A percentile compares a stretch with the other conserved stretches of the same genome.
These are phyloP conservation scores for Globisporangium radiosum DNA, from an alignment of 352 stramenopile species.

Conservation along the genomic window DNA sequence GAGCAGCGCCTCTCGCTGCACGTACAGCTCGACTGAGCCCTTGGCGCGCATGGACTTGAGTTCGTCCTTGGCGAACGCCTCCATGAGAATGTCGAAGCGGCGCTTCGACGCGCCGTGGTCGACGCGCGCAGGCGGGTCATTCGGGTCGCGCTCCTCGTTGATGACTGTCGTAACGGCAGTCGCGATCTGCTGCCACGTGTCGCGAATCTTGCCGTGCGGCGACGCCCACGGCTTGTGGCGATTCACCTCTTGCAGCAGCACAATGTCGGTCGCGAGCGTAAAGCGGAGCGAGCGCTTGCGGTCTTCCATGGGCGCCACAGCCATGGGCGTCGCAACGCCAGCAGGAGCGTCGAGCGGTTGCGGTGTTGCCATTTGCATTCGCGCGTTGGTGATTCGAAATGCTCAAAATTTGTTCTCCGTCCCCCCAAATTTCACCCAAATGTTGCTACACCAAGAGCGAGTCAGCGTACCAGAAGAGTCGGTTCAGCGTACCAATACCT, in stretches of 20 bases:
- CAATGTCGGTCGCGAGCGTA: constrained; percentile 11
- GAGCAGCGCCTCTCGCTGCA: constrained; percentile 12
- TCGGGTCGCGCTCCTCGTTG: constrained; percentile 9
- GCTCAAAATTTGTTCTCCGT: too few relatives aligned
- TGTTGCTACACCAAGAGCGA: too few relatives aligned
- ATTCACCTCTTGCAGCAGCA: constrained; percentile 11
- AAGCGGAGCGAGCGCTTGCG: constrained; percentile 14
- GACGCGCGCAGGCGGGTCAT: constrained; percentile 9
- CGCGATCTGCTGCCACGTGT: constrained; percentile 14
- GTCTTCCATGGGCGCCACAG: neutral
- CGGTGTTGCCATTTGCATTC: neutral
- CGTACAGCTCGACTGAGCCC: constrained; percentile 10
- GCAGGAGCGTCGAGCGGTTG: neutral
- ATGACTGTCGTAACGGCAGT: constrained; percentile 5
- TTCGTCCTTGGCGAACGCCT: constrained; percentile 12
- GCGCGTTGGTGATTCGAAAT: too few relatives aligned
- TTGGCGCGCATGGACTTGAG: constrained; percentile 16
- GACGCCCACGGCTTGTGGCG: constrained; percentile 7
- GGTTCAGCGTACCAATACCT: too few relatives aligned
- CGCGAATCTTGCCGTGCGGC: constrained; percentile 12
- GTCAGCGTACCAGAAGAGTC: too few relatives aligned
- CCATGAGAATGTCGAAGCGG: constrained; percentile 13
- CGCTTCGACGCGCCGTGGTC: constrained; percentile 13
- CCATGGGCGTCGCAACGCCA: neutral
- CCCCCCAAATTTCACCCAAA: too few relatives aligned